phyloP scores from a whole-genome alignment of 257 asterid species.

The Solanum peruvianum region DNA sequence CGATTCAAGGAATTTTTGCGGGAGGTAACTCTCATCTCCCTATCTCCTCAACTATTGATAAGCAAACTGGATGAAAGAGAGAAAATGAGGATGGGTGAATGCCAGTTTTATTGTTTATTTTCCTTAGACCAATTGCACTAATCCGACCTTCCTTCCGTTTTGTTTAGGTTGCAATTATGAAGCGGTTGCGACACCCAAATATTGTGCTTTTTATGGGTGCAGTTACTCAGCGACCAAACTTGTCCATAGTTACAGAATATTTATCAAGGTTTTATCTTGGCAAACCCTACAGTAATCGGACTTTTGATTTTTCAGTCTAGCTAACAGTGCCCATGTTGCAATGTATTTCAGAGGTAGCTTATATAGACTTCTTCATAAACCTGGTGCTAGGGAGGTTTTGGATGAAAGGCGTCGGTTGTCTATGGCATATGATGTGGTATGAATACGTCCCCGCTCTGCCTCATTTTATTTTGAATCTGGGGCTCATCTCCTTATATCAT shows the following conservation, averaged over 20 bases:
- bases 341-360: constrained; percentile 69
- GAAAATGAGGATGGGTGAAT: neutral
- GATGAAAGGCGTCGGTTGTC: constrained; percentile 84
- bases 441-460: constrained; percentile 1
- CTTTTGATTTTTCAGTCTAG: neutral
- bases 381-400: constrained; percentile 69
- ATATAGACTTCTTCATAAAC: constrained; percentile 74
- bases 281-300: neutral
- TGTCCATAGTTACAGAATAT: constrained; percentile 92
- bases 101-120: neutral
- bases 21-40: constrained; percentile 39
- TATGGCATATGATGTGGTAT: constrained; percentile 96
- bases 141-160: constrained; percentile 6
- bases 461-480: constrained; percentile 1
- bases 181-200: constrained; percentile 90
- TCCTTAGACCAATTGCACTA: neutral
- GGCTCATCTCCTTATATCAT: neutral
- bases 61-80: neutral
- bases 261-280: constrained; percentile 50
- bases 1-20: constrained; percentile 66
- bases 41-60: neutral
- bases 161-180: constrained; percentile 85
- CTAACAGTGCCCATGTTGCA: neutral
- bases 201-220: constrained; percentile 99
- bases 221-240: constrained; percentile 81